Conservation (phyloP, 345 rosid species). For the Eucalyptus pauciflora region DNA sequence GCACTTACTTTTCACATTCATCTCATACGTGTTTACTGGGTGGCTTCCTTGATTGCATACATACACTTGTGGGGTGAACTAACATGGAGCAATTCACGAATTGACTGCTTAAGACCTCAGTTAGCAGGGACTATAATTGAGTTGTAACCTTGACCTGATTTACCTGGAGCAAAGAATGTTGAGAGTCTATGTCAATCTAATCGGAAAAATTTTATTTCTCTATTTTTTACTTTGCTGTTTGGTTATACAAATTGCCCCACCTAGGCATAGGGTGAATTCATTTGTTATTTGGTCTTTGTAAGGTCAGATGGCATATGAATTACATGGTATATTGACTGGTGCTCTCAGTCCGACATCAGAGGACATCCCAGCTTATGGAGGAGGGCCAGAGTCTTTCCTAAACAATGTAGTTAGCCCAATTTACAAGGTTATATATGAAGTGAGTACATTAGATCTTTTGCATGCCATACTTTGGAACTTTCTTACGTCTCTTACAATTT, state of each 20-base stretch:
- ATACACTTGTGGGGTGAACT: not conserved
- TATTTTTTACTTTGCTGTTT: not conserved
- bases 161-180: not conserved
- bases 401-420: slow-evolving; percentile 71
- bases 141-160: not conserved
- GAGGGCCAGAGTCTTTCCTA: slow-evolving; percentile 63
- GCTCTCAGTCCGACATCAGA: slow-evolving; percentile 40
- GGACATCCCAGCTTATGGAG: slow-evolving; percentile 51
- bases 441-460: slow-evolving; percentile 6
- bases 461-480: not conserved
- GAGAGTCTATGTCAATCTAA: not conserved
- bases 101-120: not conserved
- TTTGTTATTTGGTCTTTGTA: not conserved
- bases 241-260: not conserved
- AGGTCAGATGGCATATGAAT: slow-evolving; percentile 80
- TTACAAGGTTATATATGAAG: slow-evolving; percentile 55
- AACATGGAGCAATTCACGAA: not conserved
- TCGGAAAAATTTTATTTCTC: not conserved
- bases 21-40: not conserved
- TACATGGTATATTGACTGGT: slow-evolving; percentile 59
- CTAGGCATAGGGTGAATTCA: not conserved
- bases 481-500: not conserved
- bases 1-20: not conserved
- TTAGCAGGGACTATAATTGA: not conserved
- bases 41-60: not conserved